Percentiles rank a stretch among this genome's conserved stretches.
These are phyloP conservation scores for Hypericum perforatum DNA, from an alignment of 345 rosid species.

Conservation along the genomic window DNA sequence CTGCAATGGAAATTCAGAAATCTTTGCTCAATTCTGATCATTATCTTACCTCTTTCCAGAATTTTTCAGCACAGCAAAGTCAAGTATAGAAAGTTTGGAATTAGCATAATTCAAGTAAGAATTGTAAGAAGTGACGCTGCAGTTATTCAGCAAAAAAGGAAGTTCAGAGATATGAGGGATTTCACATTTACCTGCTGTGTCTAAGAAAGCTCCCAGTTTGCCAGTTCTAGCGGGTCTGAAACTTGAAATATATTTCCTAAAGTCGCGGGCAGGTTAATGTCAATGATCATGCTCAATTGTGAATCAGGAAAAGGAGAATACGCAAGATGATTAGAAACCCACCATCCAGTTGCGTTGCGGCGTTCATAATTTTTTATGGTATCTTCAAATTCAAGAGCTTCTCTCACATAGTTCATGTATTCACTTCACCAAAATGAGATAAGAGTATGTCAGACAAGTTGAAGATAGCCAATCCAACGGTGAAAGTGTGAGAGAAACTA, in stretches of 20 bases:
- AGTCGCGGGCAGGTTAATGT: constrained; percentile 11
- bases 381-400: constrained; percentile 93
- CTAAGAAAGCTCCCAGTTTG: constrained; percentile 51
- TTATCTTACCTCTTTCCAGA: no score
- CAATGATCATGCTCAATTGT: constrained; percentile 8
- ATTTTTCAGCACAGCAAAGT: no score
- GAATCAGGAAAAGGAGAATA: not conserved
- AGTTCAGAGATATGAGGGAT: not conserved
- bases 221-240: constrained; percentile 61
- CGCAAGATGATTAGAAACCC: constrained; percentile 19
- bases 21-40: no score
- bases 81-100: no score
- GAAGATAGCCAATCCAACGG: no score
- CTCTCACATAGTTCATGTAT: constrained; percentile 66
- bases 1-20: no score
- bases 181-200: constrained; percentile 52
- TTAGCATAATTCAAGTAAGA: no score
- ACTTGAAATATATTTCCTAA: constrained; percentile 90
- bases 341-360: constrained; percentile 87
- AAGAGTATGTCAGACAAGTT: constrained; percentile 7
- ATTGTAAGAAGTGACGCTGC: no score
- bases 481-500: no score
- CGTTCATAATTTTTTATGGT: constrained; percentile 80
- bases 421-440: constrained; percentile 39
- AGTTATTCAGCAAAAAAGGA: no score